These are phyloP conservation scores for Infundibulicybe gibba DNA, from an alignment of 768 basidiomycete genomes.

Conservation along the genomic window DNA sequence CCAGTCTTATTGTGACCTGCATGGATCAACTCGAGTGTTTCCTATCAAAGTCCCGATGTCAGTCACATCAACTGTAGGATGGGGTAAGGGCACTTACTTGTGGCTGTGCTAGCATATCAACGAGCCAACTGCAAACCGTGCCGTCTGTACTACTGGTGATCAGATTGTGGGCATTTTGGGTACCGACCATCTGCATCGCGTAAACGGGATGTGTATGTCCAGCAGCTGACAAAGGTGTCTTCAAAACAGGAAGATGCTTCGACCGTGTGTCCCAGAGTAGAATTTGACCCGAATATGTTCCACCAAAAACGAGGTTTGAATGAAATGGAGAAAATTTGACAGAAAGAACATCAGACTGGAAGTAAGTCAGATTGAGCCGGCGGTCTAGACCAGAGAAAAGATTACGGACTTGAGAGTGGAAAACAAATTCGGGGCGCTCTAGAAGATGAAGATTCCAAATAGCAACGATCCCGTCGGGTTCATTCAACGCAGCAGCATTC, in stretches of 20 bases:
- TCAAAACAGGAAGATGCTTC: slow-evolving; percentile 92
- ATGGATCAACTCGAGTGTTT: slow-evolving; percentile 89
- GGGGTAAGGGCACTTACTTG: slow-evolving; percentile 50
- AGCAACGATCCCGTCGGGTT: slow-evolving; percentile 95
- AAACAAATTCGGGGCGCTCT: slow-evolving; percentile 95
- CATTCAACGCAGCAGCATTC: slow-evolving; percentile 88
- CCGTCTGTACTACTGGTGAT: slow-evolving; percentile 98
- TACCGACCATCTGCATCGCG: slow-evolving; percentile 97
- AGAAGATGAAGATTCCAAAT: slow-evolving; percentile 97
- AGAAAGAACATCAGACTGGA: slow-evolving; percentile 93
- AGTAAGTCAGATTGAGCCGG: slow-evolving; percentile 8
- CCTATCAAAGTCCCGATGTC: slow-evolving; percentile 39
- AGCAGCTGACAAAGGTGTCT: slow-evolving; percentile 92
- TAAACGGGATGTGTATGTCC: slow-evolving; percentile 99
- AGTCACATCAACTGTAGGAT: neutral
- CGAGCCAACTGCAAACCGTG: slow-evolving; percentile 94
- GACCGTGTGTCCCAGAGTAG: slow-evolving; percentile 97
- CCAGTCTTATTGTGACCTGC: slow-evolving; percentile 94
- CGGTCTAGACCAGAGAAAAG: slow-evolving; percentile 1
- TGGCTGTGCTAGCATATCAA: slow-evolving; percentile 98
- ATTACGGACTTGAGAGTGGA: slow-evolving; percentile 88
- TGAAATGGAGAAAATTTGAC: slow-evolving; percentile 98
- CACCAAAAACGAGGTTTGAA: slow-evolving; percentile 94
- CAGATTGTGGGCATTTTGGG: slow-evolving; percentile 97
- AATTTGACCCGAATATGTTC: slow-evolving; percentile 99